Evolutionary conservation across 2,329 filamentous ascomycete genomes (phyloP), one percentile per base, ranked within the genome.

Genomic region (Canariomyces notabilis): DNA sequence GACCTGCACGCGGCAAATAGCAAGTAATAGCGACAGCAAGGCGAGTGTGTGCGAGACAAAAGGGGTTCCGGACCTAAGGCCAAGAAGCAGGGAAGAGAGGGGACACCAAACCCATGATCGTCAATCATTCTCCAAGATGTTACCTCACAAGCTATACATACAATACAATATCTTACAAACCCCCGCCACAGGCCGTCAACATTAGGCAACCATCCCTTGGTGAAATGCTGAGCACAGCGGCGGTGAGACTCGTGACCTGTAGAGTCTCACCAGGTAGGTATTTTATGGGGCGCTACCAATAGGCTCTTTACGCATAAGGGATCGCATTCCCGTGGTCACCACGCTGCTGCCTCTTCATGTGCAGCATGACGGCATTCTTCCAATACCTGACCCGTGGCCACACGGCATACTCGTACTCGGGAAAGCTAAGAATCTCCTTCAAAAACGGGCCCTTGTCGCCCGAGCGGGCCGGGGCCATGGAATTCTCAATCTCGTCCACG

Each of bases 361-460:
- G 54, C 4, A 8, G 26, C 9, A 39, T 18, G 7, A 57, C 51
- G 21, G 46, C 38, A 7, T 26, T 46, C n/a, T 31, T 8, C 56
- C 56, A 58, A 26, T 57, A 51, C 16, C 35, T 51, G 4, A 68
- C 45, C 39, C 62, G 59, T 0, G 54, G 47, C 21, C 56, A 51
- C 12, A 68, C 44, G 2, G 57, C 51, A 4, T 38, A 47, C 46
- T 67, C 64, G 35, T 63, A 69, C 46, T 69, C 66, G 5, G 67
- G 67, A 62, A 68, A 60, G 1, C 44, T 53, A 57, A 65, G 61
- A 35, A 70, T 19, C 23, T 61, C 61, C 37, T 48, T 46, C 11
- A 59, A 52, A 23, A 70, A 67, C 1, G 54, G 54, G 3, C 61
- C 62, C 22, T 44, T 33, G 3, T 49, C 14, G 3, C 54, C 57